These are phyloP conservation scores for Saturnispora silvae DNA, from an alignment of 805 yeast genomes.

Conservation along the genomic window DNA sequence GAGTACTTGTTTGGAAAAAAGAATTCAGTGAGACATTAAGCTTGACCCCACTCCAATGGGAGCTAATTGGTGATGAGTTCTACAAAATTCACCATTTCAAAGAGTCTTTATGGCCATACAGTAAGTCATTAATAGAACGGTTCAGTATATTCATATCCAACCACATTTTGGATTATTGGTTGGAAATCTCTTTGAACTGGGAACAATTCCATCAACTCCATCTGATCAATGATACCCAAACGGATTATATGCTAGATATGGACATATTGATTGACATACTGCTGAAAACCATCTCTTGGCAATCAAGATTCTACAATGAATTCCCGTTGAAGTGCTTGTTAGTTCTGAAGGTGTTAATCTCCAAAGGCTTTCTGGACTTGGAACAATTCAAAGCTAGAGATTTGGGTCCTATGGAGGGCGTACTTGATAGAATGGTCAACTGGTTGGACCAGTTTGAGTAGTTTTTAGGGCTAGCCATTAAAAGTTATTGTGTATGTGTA, in stretches of 20 bases:
- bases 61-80: slow-evolving; percentile 50
- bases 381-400: too few species aligned
- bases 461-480: too few species aligned
- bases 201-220: slow-evolving; percentile 9
- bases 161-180: slow-evolving; percentile 37
- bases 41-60: slow-evolving; percentile 68
- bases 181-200: slow-evolving; percentile 15
- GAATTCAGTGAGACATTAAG: slow-evolving; percentile 19
- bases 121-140: slow-evolving; percentile 44
- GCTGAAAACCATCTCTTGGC: slow-evolving; percentile 48
- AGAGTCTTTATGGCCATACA: slow-evolving; percentile 41
- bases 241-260: slow-evolving; percentile 13
- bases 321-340: slow-evolving; percentile 36
- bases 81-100: slow-evolving; percentile 37
- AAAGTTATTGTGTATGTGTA: too few species aligned
- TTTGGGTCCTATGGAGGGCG: too few species aligned
- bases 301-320: slow-evolving; percentile 54
- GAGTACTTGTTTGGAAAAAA: slow-evolving; percentile 54
- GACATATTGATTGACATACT: slow-evolving; percentile 34
- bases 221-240: slow-evolving; percentile 4
- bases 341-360: slow-evolving; percentile 16
- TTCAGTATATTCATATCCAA: slow-evolving; percentile 52
- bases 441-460: too few species aligned
- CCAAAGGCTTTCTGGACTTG: too few species aligned
- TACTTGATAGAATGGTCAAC: too few species aligned